A percentile compares a stretch with the other conserved stretches of the same genome.
Conservation (phyloP, 2,329 filamentous ascomycete species). For the Chaetomiaceae sp. region DNA sequence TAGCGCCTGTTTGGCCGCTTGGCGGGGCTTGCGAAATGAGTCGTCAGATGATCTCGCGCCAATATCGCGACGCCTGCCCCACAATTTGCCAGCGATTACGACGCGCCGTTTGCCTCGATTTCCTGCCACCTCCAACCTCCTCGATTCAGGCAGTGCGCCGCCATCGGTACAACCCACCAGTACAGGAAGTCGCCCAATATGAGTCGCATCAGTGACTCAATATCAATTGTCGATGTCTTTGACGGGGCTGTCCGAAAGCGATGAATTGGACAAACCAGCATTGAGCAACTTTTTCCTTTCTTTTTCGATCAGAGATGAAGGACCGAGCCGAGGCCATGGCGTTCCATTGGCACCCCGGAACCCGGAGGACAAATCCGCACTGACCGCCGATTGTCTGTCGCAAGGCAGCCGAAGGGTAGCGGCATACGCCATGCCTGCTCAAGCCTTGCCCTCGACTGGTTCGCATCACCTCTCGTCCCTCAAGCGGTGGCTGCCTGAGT, state of each 20-base stretch:
- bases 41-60: constrained; percentile 25
- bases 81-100: constrained; percentile 10
- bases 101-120: constrained; percentile 16
- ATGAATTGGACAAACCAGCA: no score
- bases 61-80: constrained; percentile 21
- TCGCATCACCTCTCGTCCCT: neutral
- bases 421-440: neutral
- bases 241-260: no score
- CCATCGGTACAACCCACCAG: neutral
- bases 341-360: no score
- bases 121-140: neutral
- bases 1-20: neutral
- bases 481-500: neutral
- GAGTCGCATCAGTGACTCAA: neutral
- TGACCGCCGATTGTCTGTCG: neutral
- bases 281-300: neutral
- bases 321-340: no score
- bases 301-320: no score
- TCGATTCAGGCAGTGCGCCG: neutral
- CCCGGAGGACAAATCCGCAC: neutral
- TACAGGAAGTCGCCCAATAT: no score
- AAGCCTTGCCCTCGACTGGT: neutral
- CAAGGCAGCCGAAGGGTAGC: neutral
- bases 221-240: neutral
- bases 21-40: constrained; percentile 5